phyloP scores from a whole-genome alignment of 2,329 filamentous ascomycete species.

The Zasmidium angulare region DNA sequence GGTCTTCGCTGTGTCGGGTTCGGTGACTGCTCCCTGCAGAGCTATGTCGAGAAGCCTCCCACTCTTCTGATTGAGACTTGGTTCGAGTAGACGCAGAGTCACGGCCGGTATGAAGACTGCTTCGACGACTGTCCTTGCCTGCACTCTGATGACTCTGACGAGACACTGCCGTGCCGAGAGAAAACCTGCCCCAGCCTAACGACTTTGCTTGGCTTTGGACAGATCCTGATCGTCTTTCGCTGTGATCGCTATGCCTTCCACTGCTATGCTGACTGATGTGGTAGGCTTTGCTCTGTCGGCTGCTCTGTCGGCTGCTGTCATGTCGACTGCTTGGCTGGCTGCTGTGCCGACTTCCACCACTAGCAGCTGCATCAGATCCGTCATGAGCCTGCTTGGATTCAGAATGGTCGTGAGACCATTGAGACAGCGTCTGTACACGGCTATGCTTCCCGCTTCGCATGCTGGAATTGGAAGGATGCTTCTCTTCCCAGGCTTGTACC shows the following conservation, averaged over 20 bases:
- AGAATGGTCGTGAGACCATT: not conserved
- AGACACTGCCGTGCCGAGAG: no score
- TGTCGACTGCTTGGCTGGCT: not conserved
- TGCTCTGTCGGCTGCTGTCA: not conserved
- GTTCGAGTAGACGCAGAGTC: not conserved
- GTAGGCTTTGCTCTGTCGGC: not conserved
- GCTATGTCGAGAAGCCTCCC: no score
- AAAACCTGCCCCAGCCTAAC: no score
- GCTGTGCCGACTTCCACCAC: not conserved
- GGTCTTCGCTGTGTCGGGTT: not conserved
- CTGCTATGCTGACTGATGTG: not conserved
- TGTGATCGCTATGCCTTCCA: not conserved
- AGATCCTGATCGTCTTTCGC: no score
- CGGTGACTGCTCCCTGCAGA: not conserved
- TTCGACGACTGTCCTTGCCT: not conserved
- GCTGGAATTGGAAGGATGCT: not conserved
- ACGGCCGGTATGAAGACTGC: not conserved
- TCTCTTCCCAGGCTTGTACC: not conserved
- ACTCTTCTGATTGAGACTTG: not conserved
- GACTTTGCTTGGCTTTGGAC: no score
- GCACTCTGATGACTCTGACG: no score
- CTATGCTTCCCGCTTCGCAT: not conserved
- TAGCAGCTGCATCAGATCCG: not conserved
- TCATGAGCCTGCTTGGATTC: conserved; percentile 3
- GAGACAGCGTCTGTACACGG: conserved; percentile 2